phyloP scores from a whole-genome alignment of 2,329 filamentous ascomycete genomes.

The Phoma sp. region DNA sequence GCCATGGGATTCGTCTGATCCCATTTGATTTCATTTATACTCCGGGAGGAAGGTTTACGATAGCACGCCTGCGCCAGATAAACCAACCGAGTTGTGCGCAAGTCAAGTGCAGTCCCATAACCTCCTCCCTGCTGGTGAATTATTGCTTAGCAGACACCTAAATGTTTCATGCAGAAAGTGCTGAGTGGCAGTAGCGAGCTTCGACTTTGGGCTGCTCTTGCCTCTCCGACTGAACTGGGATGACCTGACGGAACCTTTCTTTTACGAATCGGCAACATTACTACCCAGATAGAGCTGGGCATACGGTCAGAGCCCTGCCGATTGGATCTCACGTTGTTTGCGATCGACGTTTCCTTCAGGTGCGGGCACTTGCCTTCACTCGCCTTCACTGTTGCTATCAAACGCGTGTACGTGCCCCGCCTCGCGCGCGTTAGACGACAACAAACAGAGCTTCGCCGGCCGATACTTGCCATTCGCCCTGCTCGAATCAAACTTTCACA shows the following conservation, averaged over 20 bases:
- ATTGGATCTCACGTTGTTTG: neutral
- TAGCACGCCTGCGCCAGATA: too few relatives aligned
- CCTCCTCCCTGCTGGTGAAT: too few relatives aligned
- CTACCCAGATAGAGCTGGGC: neutral
- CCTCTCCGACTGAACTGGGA: neutral
- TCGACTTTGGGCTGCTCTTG: neutral
- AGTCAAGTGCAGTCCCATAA: too few relatives aligned
- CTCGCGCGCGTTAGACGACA: constrained; percentile 7
- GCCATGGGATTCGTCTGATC: too few relatives aligned
- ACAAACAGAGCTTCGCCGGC: neutral
- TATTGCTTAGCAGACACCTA: too few relatives aligned
- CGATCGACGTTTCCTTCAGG: neutral
- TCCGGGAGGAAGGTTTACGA: too few relatives aligned
- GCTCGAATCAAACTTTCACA: too few relatives aligned
- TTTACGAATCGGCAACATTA: neutral
- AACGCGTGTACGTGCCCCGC: constrained; percentile 2
- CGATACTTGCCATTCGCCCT: too few relatives aligned
- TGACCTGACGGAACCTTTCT: neutral
- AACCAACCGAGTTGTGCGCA: too few relatives aligned
- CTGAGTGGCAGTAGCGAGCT: neutral
- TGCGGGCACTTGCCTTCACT: neutral
- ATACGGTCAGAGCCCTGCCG: neutral
- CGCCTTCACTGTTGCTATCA: constrained; percentile 19
- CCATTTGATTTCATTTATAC: too few relatives aligned
- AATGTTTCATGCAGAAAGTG: too few relatives aligned